Evolutionary conservation across 192 early-diverging fungal genomes (phyloP), one percentile per base, ranked within the genome.

Genomic region (Phlyctochytrium arcticum): DNA sequence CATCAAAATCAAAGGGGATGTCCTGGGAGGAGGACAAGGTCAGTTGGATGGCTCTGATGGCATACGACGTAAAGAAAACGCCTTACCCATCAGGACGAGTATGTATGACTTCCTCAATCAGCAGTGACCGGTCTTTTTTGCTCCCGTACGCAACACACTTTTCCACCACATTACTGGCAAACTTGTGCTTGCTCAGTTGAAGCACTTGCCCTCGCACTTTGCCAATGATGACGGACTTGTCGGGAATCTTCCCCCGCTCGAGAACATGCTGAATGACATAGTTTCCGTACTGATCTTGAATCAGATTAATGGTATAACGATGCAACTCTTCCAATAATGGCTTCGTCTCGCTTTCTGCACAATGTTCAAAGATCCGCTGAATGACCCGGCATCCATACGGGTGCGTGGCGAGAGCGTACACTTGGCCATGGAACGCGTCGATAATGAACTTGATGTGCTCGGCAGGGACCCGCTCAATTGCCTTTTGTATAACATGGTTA

Each of bases 401-500:
- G 70, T 99, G 96, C 2, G 96, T 99, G 0, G 96, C 96, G 39
- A 99, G 80, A 30, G 88, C 84, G 68, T 92, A 98, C 0, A 99
- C 92, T 75, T 98, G 95, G 0, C 95, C 94, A 56, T 94, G 91
- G 80, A 99, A 99, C 36, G 95, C 88, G 65, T 95, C 89, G 67
- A 99, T 95, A 64, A 99, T 95, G 56, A 99, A 99, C 67, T 88
- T 85, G 68, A 96, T 93, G 75, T 96, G 90, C 54, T 93, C 85
- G 12, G 89, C 87, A 42, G 90, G 89, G 35, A 99, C 92, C 27
- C 95, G 88, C 76, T 99, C 96, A 50, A 99, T 95, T 23, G 95
- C 96, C 75, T 99, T 99, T 75, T 99, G 96, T 67, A 99, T 96
- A 15, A 99, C 96, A 60, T 99, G 96, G 76, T 99, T 99, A 50